Evolutionary conservation across 805 yeast genomes (phyloP), one percentile per base, ranked within the genome.

Genomic region (Wickerhamomyces pijperi): DNA sequence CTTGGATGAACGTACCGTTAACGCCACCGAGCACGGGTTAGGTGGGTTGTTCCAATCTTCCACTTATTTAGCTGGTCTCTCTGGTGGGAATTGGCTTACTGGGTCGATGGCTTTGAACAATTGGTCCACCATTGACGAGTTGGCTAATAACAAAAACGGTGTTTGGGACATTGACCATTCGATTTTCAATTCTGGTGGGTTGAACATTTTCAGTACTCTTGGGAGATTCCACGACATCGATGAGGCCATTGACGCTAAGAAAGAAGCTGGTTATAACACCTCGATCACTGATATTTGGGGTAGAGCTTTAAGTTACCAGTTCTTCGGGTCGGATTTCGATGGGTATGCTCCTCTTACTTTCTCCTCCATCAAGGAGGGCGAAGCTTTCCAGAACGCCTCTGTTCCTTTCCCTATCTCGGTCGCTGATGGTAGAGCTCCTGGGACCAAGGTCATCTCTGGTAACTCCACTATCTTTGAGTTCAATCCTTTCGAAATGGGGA

Each of bases 81-180:
- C 90, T 2, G 95, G 95, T 33, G 94, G 94, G 36, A 70, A 81
- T 19, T 84, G 94, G 94, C 61, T 84, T 39, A 65, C 84, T 20
- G 80, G 84, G 2, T 70, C 88, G 9, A 58, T 85, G 23, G 75
- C 72, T 0, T 64, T 71, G 53, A 82, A 85, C 55, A 76, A 78
- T 53, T 86, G 82, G 78, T 74, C 87, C 9, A 64, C 82, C 12
- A 74, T 84, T 19, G 78, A 77, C 46, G 75, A 65, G 2, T 72
- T 84, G 31, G 59, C 74, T 21, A 36, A 45, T 3, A 31, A 31
- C 12, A 19, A 31, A 5, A 53, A 59, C 19, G 67, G 69, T 0
- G 68, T 82, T 40, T 85, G 95, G 95, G 74, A 84, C 48, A 64
- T 85, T 39, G 65, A 65, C 12, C 62, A 75, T 46, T 67, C 78